Percentiles rank a stretch among this genome's conserved stretches.
These are phyloP conservation scores for Priceomyces medius DNA, from an alignment of 805 yeast genomes.

Conservation along the genomic window DNA sequence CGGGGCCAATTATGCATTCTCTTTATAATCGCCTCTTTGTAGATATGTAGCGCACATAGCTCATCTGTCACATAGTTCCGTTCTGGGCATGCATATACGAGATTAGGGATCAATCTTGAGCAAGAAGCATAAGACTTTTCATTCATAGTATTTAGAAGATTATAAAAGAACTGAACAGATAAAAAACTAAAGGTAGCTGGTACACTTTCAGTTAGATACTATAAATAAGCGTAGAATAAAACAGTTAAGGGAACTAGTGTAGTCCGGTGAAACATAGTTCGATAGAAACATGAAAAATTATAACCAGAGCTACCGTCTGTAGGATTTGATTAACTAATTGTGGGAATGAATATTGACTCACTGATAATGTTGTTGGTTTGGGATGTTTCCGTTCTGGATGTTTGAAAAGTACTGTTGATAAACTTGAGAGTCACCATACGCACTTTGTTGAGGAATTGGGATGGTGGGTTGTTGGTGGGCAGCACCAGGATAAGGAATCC, in stretches of 20 bases:
- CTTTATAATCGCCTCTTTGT: too few species aligned
- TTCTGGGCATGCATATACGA: conserved; percentile 1
- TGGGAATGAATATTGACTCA: conserved; percentile 16
- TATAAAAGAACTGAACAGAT: conserved; percentile 2
- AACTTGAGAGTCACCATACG: conserved; percentile 53
- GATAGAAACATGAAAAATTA: neutral
- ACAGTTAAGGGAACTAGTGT: neutral
- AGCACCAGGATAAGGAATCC: conserved; percentile 45
- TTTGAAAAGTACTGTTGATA: conserved; percentile 64
- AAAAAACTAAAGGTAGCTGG: conserved; percentile 3
- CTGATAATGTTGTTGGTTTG: conserved; percentile 57
- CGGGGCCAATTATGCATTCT: too few species aligned
- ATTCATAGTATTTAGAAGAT: conserved; percentile 1
- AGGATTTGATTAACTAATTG: neutral
- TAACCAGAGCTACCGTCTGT: neutral
- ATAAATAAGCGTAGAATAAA: conserved; percentile 1
- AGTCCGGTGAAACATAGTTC: neutral
- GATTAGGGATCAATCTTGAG: neutral
- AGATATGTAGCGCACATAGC: too few species aligned
- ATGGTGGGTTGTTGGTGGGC: conserved; percentile 40
- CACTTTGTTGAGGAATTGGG: conserved; percentile 45
- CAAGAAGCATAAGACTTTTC: conserved; percentile 1
- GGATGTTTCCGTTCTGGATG: conserved; percentile 49
- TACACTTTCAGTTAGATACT: conserved; percentile 1
- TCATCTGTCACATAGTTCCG: too few species aligned